These are phyloP conservation scores for Lepidium aucheri DNA, from an alignment of 345 rosid genomes.

Conservation along the genomic window DNA sequence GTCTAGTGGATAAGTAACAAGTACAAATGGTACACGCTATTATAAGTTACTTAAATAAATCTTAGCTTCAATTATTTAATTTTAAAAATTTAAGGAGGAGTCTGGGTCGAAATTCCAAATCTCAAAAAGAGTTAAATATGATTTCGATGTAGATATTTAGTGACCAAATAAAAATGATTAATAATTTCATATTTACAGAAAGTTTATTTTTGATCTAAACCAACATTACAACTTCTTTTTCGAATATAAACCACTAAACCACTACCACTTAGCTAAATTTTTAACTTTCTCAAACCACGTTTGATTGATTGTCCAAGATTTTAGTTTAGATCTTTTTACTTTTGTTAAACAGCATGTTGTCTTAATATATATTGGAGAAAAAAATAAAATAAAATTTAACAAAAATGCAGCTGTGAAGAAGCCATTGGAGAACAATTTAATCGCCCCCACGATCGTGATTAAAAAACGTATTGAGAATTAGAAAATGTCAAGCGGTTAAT, in stretches of 20 bases:
- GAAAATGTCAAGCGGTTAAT: conserved; percentile 22
- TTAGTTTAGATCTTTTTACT: no score
- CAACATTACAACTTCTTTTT: no score
- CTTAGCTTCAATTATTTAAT: neutral
- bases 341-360: neutral
- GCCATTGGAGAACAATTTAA: conserved; percentile 3
- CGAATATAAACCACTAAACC: no score
- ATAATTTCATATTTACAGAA: no score
- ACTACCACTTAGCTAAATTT: no score
- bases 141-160: no score
- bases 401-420: neutral
- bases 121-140: no score
- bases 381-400: neutral
- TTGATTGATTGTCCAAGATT: neutral
- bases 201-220: no score
- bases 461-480: neutral
- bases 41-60: neutral
- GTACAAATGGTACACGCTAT: conserved; percentile 14
- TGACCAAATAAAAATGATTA: no score
- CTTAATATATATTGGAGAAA: neutral
- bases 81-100: no score
- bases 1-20: conserved; percentile 8
- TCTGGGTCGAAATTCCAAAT: no score
- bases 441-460: conserved; percentile 20
- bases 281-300: neutral